phyloP scores from a whole-genome alignment of 352 stramenopile species.

The Globisporangium parvum region DNA sequence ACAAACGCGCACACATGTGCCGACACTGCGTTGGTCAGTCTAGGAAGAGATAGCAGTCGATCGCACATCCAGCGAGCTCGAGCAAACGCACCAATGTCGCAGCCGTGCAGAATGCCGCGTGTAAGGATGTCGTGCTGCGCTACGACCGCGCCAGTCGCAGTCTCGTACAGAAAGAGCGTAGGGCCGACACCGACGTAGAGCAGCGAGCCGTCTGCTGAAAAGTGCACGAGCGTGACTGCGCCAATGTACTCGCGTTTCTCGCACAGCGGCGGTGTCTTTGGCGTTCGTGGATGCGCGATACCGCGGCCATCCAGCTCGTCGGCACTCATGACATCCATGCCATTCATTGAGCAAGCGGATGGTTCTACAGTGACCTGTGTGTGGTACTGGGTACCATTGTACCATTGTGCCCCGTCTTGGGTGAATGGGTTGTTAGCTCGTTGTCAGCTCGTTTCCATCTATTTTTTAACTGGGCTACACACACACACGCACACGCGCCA shows the following conservation, averaged over 20 bases:
- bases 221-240: conserved; percentile 77
- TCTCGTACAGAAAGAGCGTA: conserved; percentile 63
- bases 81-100: conserved; percentile 42
- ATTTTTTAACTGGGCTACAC: too few relatives aligned
- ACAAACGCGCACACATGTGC: neutral
- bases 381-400: too few relatives aligned
- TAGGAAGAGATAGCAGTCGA: too few relatives aligned
- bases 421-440: too few relatives aligned
- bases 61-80: too few relatives aligned
- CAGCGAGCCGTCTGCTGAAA: conserved; percentile 59
- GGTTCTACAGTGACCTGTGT: too few relatives aligned
- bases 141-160: conserved; percentile 34
- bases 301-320: too few relatives aligned
- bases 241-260: conserved; percentile 73
- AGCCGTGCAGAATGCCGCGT: conserved; percentile 69
- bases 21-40: neutral
- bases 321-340: too few relatives aligned
- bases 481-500: too few relatives aligned
- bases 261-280: conserved; percentile 7
- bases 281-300: neutral
- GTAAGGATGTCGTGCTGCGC: conserved; percentile 38
- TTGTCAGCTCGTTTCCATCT: too few relatives aligned
- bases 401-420: too few relatives aligned
- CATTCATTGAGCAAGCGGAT: too few relatives aligned
- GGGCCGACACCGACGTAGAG: conserved; percentile 70